Evolutionary conservation across 2,329 filamentous ascomycete species (phyloP), one percentile per base, ranked within the genome.

Genomic region (Aspergillus sp.): DNA sequence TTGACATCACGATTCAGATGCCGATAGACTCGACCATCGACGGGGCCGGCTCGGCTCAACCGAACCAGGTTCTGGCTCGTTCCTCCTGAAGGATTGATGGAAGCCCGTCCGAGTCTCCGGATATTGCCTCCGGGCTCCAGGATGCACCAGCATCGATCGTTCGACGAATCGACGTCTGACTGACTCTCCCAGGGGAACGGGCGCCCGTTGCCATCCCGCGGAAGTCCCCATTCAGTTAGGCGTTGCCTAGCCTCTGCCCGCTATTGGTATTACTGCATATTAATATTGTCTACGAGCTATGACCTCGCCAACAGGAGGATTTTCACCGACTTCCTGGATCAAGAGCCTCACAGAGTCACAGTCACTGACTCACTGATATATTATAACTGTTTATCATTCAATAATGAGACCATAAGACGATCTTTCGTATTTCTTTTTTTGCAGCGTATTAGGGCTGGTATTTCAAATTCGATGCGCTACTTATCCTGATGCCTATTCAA

Each of bases 1-100:
- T 52, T 52, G 49, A 52, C 49, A 52, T 52, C 49, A 52, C 33
- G 37, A 52, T 35, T 33, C 27, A 9, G 19, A 15, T 37, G 15
- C 35, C 15, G 44, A 46, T 23, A 25, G 14, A 25, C 21, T 45
- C 5, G 11, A 45, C 27, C 27, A 23, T 25, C 43, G 19, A 25
- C 25, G 21, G 43, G 17, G 23, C 21, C 25, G 45, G 25, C 45
- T 47, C 15, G 6, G 7, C 45, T 27, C 23, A 47, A 11, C 45
- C 45, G 45, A 47, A 47, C 45, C 45, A 47, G n/a, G 19, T 17
- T 25, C 15, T 17, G 45, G n/a, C 25, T 33, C 25, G 15, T 40
- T 40, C 37, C 27, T 11, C 9, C 27, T 31, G 27, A 9, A 9
- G 27, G 27, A 31, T 31, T 27, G 11, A 31, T 31, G 27, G 27